phyloP scores from a whole-genome alignment of 495 filamentous ascomycete genomes.

The Pyronema domesticum region DNA sequence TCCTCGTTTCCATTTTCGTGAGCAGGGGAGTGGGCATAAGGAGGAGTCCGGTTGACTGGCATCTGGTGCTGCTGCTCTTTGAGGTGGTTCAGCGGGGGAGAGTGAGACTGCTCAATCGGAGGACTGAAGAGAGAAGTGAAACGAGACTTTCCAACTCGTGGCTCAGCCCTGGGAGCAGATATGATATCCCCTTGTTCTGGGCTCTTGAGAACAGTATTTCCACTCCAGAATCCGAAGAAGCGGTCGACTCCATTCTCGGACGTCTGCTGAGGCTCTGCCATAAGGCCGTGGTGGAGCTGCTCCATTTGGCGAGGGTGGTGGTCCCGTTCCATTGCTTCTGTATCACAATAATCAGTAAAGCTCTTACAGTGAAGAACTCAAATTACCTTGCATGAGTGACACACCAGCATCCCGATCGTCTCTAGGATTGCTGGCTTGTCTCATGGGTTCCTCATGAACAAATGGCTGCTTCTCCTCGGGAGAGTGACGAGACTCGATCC shows the following conservation, averaged over 20 bases:
- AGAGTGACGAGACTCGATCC: neutral
- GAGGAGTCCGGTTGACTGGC: conserved; percentile 8
- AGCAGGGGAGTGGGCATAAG: conserved; percentile 4
- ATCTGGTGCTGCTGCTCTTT: conserved; percentile 21
- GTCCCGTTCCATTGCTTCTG: neutral
- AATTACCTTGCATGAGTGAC: neutral
- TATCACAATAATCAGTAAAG: neutral
- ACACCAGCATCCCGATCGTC: conserved; percentile 2
- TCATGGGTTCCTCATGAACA: conserved; percentile 8
- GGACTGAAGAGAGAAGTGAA: conserved; percentile 71
- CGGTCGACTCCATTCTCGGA: conserved; percentile 51
- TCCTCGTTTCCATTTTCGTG: conserved; percentile 46
- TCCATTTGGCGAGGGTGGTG: neutral
- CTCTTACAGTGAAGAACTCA: neutral
- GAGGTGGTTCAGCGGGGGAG: conserved; percentile 19
- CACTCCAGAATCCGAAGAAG: conserved; percentile 58
- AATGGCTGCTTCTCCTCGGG: conserved; percentile 7
- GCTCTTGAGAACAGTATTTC: conserved; percentile 28
- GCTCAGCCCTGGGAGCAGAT: conserved; percentile 21
- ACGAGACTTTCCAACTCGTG: conserved; percentile 48
- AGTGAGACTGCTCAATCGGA: conserved; percentile 32
- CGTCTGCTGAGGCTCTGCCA: conserved; percentile 11
- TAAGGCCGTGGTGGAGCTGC: neutral
- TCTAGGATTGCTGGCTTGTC: conserved; percentile 4
- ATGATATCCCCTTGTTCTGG: conserved; percentile 28